These are phyloP conservation scores for Eucalyptus guilfoylei DNA, from an alignment of 345 rosid species.

Conservation along the genomic window DNA sequence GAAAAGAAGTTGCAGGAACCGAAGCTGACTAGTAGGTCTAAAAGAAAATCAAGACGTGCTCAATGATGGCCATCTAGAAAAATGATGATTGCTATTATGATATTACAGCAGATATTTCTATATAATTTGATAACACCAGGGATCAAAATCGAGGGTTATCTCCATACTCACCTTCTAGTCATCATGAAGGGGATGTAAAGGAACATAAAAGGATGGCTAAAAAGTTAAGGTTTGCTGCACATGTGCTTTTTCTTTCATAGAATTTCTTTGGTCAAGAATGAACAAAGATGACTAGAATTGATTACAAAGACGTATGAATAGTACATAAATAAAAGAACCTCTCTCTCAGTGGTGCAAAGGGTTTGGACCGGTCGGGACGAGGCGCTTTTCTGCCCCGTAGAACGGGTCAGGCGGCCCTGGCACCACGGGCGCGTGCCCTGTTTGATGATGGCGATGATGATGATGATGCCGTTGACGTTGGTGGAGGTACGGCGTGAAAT, in stretches of 20 bases:
- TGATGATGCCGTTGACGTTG: background rate
- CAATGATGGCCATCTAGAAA: background rate
- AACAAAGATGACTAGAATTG: background rate
- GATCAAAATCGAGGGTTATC: background rate
- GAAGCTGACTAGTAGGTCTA: background rate
- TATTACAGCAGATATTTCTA: background rate
- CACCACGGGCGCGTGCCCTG: background rate
- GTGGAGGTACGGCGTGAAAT: conserved; percentile 41
- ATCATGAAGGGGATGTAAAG: background rate
- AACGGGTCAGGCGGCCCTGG: conserved; percentile 16
- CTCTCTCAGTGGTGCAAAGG: conserved; percentile 84
- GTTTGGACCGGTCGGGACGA: conserved; percentile 85
- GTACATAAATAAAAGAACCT: background rate
- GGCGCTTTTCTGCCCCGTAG: conserved; percentile 71
- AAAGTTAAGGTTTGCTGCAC: background rate
- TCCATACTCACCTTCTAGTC: background rate
- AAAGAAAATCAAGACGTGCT: background rate
- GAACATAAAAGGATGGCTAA: background rate
- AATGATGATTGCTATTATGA: background rate
- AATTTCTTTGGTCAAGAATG: background rate
- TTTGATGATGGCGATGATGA: background rate
- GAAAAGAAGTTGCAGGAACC: background rate
- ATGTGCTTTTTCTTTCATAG: background rate
- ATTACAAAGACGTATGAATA: background rate
- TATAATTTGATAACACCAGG: background rate